These are phyloP conservation scores for Vanderwaltozyma polyspora DNA, from an alignment of 805 yeast species.

Conservation along the genomic window DNA sequence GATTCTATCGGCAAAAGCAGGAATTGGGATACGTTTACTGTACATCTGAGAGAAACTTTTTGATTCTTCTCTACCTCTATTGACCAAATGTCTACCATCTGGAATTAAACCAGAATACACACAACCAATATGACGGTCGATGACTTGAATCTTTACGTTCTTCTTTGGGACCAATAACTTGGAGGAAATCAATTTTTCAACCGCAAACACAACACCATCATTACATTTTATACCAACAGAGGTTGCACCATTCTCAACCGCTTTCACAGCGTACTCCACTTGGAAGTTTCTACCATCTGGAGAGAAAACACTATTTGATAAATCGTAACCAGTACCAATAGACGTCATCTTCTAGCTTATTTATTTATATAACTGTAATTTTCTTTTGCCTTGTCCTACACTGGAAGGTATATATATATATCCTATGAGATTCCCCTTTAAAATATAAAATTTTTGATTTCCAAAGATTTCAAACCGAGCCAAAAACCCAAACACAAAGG, in stretches of 20 bases:
- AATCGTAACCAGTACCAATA: constrained; percentile 98
- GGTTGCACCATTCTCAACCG: constrained; percentile 96
- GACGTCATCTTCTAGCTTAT: constrained; percentile 60
- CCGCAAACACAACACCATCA: constrained; percentile 95
- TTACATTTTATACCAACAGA: constrained; percentile 83
- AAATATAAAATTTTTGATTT: too few relatives aligned
- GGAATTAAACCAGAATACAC: constrained; percentile 93
- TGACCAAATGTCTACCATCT: constrained; percentile 90
- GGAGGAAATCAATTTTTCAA: constrained; percentile 83
- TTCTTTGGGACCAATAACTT: constrained; percentile 81
- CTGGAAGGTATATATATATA: neutral
- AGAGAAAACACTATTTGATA: constrained; percentile 88
- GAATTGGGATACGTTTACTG: constrained; percentile 65
- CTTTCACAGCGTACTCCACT: constrained; percentile 95
- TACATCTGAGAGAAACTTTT: constrained; percentile 64
- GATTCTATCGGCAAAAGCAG: constrained; percentile 74
- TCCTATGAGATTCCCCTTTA: too few relatives aligned
- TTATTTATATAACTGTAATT: too few relatives aligned
- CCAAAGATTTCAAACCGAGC: too few relatives aligned
- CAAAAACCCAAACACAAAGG: too few relatives aligned
- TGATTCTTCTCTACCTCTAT: constrained; percentile 88
- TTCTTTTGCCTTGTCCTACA: too few relatives aligned
- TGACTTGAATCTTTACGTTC: constrained; percentile 82
- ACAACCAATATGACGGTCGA: constrained; percentile 89
- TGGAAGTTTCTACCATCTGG: constrained; percentile 90